Base-by-base conservation (phyloP, 768 basidiomycete species). In the Rhizopogon roseolus region DNA sequence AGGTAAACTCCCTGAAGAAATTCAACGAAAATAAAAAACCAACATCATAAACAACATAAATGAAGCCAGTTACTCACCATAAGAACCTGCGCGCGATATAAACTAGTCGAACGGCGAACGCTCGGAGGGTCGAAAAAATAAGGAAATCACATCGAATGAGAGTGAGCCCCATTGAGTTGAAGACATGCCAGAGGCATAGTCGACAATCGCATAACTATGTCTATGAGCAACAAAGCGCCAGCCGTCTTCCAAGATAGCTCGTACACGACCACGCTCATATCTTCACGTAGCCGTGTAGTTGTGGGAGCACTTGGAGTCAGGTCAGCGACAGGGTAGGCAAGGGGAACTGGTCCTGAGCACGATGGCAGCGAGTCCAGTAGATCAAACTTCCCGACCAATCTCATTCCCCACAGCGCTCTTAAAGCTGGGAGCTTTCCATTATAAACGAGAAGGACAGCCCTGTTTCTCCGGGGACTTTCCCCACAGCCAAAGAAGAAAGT, bases 81-180 rank as follows among this genome's bases (percentile, higher is more conserved):
- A 16, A 13, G 22, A 53, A 8, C 40, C 14, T 51, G 1, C 22
- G 44, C 28, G 29, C 32, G n/a, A 41, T 41, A 49, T 62, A 61
- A 57, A 65, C 64, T 59, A 4, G 49, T 50, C 50, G 75, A 79
- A 80, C 80, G 72, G 63, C 76, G 69, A 85, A 73, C 70, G 81
- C 76, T 77, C 81, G 56, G 46, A 55, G 22, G 55, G 63, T 65
- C 64, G 76, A 87, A 88, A 88, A 84, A 78, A 69, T 62, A 49
- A 29, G 32, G 60, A 17, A 44, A 60, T 63, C 67, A 73, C 76
- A 83, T 79, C 83, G 81, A 74, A 74, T 68, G 79, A 88, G 85
- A 90, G 86, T 89, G 85, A 90, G 88, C 88, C 88, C 88, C 88
- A 89, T 90, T 90, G 82, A 78, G 88, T 88, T 88, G 77, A 82